These are phyloP conservation scores for Lolium multiflorum DNA, from an alignment of 176 grass and related monocot genomes.

Conservation along the genomic window DNA sequence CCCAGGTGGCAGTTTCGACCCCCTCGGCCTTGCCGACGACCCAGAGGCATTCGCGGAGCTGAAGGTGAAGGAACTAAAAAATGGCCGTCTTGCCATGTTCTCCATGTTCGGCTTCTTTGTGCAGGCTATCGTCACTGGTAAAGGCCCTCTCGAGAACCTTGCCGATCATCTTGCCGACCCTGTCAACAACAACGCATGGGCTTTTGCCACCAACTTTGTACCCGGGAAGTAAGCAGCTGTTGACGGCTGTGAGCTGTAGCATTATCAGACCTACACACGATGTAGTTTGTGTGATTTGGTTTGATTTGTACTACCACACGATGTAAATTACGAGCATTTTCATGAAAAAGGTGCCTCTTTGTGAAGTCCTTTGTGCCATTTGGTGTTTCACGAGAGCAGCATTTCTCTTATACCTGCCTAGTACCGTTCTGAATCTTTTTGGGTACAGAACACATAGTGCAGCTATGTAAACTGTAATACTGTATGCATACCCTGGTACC, in stretches of 20 bases:
- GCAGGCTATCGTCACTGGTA: slow-evolving; percentile 91
- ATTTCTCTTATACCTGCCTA: background rate
- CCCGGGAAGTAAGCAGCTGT: slow-evolving; percentile 57
- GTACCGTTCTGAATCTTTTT: background rate
- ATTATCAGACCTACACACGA: background rate
- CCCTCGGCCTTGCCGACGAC: slow-evolving; percentile 75
- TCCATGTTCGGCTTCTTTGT: slow-evolving; percentile 96
- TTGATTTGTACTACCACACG: background rate
- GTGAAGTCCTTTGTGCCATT: background rate
- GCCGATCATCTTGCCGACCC: slow-evolving; percentile 89
- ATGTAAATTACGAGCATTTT: background rate
- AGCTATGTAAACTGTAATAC: background rate
- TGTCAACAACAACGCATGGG: slow-evolving; percentile 94
- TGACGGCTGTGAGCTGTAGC: background rate
- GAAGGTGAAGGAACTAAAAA: slow-evolving; percentile 95
- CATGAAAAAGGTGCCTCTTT: background rate
- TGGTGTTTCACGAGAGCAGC: background rate
- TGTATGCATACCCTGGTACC: background rate
- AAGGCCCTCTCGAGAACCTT: slow-evolving; percentile 91
- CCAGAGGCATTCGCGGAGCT: slow-evolving; percentile 75
- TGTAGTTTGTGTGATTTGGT: background rate
- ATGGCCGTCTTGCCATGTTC: slow-evolving; percentile 86
- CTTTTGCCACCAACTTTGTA: slow-evolving; percentile 93
- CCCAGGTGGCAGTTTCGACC: slow-evolving; percentile 86
- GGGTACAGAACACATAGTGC: background rate